Percentiles rank a stretch among this genome's conserved stretches.
phyloP scores from a whole-genome alignment of 225 moss, liverwort and hornwort genomes.

The Marchantia polymorpha region DNA sequence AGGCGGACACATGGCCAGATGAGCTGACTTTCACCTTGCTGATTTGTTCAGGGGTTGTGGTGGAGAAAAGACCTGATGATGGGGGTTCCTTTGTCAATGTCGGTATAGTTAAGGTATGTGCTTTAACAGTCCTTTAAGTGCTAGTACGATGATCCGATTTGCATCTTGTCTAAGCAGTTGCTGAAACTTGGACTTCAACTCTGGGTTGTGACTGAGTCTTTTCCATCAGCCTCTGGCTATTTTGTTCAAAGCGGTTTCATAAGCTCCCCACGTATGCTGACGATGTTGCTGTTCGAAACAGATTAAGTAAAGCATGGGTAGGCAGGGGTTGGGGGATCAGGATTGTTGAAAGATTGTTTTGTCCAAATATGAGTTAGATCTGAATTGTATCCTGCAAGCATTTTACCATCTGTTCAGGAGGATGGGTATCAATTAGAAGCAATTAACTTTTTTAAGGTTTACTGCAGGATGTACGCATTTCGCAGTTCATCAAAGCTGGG shows the following conservation, averaged over 20 bases:
- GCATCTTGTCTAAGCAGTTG: background rate
- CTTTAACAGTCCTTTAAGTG: background rate
- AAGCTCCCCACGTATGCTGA: background rate
- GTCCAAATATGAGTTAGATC: background rate
- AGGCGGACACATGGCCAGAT: background rate
- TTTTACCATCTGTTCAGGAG: background rate
- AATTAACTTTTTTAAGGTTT: background rate
- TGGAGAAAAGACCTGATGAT: conserved; percentile 49
- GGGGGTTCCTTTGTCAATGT: conserved; percentile 77
- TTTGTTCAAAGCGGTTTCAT: background rate
- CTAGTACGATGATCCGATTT: background rate
- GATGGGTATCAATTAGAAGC: background rate
- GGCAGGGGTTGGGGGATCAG: background rate
- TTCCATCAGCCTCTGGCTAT: background rate
- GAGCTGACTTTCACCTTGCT: background rate
- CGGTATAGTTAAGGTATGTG: conserved; percentile 70
- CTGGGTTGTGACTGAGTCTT: background rate
- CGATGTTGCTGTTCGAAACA: background rate
- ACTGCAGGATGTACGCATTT: conserved; percentile 63
- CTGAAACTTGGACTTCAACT: background rate
- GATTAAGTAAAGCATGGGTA: background rate
- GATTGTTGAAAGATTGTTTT: background rate
- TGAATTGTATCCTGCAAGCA: background rate
- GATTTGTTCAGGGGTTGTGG: conserved; percentile 61
- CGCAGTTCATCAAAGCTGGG: conserved; percentile 56